Conservation (phyloP, 805 yeast species). For the Saturnispora gosingensis region DNA sequence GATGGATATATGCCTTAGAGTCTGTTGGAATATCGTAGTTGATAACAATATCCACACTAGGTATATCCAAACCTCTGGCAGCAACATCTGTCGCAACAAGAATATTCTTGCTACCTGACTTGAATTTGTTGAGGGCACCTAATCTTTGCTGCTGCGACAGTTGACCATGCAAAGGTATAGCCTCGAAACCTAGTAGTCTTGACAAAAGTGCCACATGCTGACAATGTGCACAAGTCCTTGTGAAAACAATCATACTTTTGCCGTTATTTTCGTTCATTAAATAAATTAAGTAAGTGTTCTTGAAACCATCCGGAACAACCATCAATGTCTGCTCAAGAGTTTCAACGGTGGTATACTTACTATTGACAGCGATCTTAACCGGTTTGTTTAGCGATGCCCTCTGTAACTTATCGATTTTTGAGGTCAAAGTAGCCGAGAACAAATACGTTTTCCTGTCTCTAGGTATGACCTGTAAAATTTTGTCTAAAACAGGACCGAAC, state of each 20-base stretch:
- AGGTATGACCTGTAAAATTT: conserved; percentile 77
- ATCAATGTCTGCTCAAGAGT: conserved; percentile 83
- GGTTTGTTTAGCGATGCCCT: conserved; percentile 86
- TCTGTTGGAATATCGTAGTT: conserved; percentile 94
- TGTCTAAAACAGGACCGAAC: conserved; percentile 89
- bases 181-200: conserved; percentile 73
- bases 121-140: conserved; percentile 73
- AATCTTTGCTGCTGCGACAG: conserved; percentile 74
- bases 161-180: conserved; percentile 93
- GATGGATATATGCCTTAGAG: conserved; percentile 90
- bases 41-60: conserved; percentile 79
- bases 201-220: conserved; percentile 81
- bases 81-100: conserved; percentile 88
- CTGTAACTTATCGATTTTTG: conserved; percentile 88
- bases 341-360: conserved; percentile 86
- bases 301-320: conserved; percentile 87
- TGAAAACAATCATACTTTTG: conserved; percentile 80
- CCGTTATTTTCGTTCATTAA: conserved; percentile 76
- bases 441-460: conserved; percentile 73
- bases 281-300: conserved; percentile 79
- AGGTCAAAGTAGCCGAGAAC: conserved; percentile 96
- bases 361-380: conserved; percentile 82
- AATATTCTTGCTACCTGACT: conserved; percentile 58
- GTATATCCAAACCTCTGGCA: conserved; percentile 94
- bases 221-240: conserved; percentile 92